Percentiles rank a stretch among this genome's conserved stretches.
Evolutionary conservation across 371 early-diverging fungal species (phyloP).

Genomic region (Mortierella sp.): DNA sequence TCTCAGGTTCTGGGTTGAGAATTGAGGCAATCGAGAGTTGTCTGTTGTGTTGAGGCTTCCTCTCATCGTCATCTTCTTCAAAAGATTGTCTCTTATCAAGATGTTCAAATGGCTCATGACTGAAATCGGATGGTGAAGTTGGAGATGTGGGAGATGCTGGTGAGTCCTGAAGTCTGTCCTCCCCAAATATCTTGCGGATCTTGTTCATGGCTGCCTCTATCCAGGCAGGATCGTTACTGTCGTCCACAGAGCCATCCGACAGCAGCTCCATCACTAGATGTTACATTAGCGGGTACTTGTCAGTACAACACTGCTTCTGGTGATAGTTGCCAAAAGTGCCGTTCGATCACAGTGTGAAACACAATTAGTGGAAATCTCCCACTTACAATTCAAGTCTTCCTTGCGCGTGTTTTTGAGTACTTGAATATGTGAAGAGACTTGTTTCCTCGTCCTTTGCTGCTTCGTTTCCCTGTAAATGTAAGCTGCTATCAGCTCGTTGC

Average conservation of each 20-base stretch:
- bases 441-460: constrained; percentile 75
- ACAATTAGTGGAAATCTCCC: not conserved
- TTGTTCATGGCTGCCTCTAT: constrained; percentile 30
- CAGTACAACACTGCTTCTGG: not conserved
- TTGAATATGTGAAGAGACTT: constrained; percentile 84
- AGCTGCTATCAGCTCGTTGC: constrained; percentile 81
- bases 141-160: constrained; percentile 27
- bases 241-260: constrained; percentile 59
- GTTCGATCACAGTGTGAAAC: not conserved
- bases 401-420: constrained; percentile 80
- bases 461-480: constrained; percentile 74
- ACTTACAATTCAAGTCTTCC: constrained; percentile 60
- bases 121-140: constrained; percentile 19
- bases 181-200: constrained; percentile 31
- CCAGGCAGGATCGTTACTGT: constrained; percentile 31
- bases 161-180: constrained; percentile 24
- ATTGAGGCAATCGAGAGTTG: constrained; percentile 47
- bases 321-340: not conserved
- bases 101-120: constrained; percentile 8
- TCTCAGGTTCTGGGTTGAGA: constrained; percentile 32
- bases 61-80: constrained; percentile 14
- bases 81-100: constrained; percentile 1
- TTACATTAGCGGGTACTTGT: not conserved
- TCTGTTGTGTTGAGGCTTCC: constrained; percentile 29
- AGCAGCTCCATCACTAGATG: constrained; percentile 66